Percentiles rank a stretch among this genome's conserved stretches.
Conservation (phyloP, 768 basidiomycete species). For the Russula foetens region DNA sequence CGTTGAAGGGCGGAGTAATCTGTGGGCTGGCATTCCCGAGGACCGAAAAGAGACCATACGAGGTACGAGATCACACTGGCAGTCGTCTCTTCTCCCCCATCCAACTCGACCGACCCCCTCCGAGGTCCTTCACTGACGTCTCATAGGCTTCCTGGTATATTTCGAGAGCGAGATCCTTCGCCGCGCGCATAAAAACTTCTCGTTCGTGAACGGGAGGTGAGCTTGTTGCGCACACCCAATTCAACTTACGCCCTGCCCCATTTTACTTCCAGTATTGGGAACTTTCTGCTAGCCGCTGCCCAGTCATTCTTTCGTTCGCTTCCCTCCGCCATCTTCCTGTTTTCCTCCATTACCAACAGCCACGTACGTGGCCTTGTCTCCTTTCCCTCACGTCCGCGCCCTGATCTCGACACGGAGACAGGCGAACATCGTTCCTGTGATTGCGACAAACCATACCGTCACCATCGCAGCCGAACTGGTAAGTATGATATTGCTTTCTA, state of each 20-base stretch:
- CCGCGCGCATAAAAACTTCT: slow-evolving; percentile 89
- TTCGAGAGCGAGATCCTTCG: slow-evolving; percentile 85
- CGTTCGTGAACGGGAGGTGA: slow-evolving; percentile 84
- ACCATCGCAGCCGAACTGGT: slow-evolving; percentile 89
- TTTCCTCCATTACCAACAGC: slow-evolving; percentile 84
- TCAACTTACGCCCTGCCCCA: not conserved
- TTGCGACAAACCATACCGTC: slow-evolving; percentile 92
- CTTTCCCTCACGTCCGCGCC: slow-evolving; percentile 2
- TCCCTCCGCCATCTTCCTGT: slow-evolving; percentile 89
- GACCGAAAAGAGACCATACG: slow-evolving; percentile 90
- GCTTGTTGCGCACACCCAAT: not conserved
- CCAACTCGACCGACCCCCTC: too few species aligned
- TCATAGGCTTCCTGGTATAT: slow-evolving; percentile 79
- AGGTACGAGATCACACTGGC: slow-evolving; percentile 36
- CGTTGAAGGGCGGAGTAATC: slow-evolving; percentile 72
- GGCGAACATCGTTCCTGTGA: slow-evolving; percentile 82
- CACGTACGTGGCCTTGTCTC: slow-evolving; percentile 32
- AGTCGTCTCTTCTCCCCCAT: not conserved
- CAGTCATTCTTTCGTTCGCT: slow-evolving; percentile 87
- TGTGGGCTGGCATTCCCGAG: slow-evolving; percentile 82
- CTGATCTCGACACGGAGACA: slow-evolving; percentile 22
- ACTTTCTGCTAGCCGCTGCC: slow-evolving; percentile 86
- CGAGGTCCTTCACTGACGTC: not conserved
- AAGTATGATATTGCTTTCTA: not conserved
- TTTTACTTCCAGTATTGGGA: slow-evolving; percentile 61